Evolutionary conservation across 2,329 filamentous ascomycete genomes (phyloP), one percentile per base, ranked within the genome.

Genomic region (Penicillium sp.): DNA sequence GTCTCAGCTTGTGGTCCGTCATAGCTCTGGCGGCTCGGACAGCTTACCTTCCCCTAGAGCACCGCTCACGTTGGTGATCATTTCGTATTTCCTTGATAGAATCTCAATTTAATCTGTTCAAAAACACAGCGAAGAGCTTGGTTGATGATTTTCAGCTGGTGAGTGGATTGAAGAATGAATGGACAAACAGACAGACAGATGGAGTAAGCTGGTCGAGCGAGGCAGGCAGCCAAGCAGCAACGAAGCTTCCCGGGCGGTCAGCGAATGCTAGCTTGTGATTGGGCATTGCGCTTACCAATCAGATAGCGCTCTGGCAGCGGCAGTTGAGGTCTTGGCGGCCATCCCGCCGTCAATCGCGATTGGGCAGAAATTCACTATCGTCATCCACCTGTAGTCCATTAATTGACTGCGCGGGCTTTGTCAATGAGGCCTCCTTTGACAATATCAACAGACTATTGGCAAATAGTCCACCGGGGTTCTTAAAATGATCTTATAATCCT

Each of bases 1-100:
- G 16, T 42, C 20, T 47, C n/a, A 55, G 45, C 26, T 47, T 11
- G 43, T 38, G 14, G 24, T 45, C 21, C 20, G 23, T 55, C n/a
- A 33, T 46, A 57, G 55, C 49, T 54, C 24, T 28, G 40, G 24
- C 35, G 21, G 38, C 8, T 11, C 33, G 30, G 30, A 60, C 61
- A 60, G 55, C 68, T 62, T 47, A 75, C 73, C 74, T 72, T 78
- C 74, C 47, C 74, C 75, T 20, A 78, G 69, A 71, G 75, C 71
- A 54, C 76, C 76, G 59, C 72, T 73, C 47, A 64, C 68, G 61
- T 74, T 72, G 52, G 68, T 68, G 59, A 76, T 68, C 74, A 77
- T 77, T 60, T 59, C 72, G 40, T 4, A 21, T 43, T 43, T 43
- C 6, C 4, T 18, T 43, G 18, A 18, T 23, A 14, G 12, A 16